Evolutionary conservation across 257 asterid genomes (phyloP), one percentile per base, ranked within the genome.

Genomic region (Ocimum tenuiflorum): DNA sequence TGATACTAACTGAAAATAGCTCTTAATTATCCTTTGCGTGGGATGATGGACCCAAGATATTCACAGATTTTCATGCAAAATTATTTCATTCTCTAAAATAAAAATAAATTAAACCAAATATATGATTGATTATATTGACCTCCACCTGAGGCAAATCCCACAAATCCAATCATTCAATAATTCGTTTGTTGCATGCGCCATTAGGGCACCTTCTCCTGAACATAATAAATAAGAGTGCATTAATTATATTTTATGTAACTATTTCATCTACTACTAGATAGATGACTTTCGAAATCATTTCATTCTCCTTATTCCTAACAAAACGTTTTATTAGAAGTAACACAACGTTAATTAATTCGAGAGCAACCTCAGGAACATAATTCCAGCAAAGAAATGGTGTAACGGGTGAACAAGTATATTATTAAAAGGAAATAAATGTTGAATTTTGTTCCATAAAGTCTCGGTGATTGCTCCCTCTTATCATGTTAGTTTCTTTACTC

Each of bases 21-120:
- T n/a, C 7, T 51, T 23, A 13, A 24, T 17, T 17, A 50, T 60
- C 48, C 6, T 24, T 70, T 70, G 75, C 70, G 64, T 70, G 75
- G 64, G 64, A 70, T 61, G 51, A 62, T 70, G 64, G 24, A 41
- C 57, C 29, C 10, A 42, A 61, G 61, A 58, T 68, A 24, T 17
- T 41, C 14, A 67, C 58, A 29, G 52, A 49, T 69, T 69, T 47
- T 36, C 61, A 69, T 53, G 4, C 2, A 29, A 22, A 60, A 61
- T 60, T 42, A 3, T 41, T 42, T 24, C 8, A 29, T 69, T 27
- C 20, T 10, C n/a, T n/a, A n/a, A n/a, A n/a, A n/a, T n/a, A n/a
- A n/a, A n/a, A n/a, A n/a, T n/a, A n/a, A n/a, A n/a, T n/a, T n/a
- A n/a, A n/a, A n/a, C n/a, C n/a, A n/a, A n/a, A n/a, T n/a, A n/a